Conservation (phyloP, 2,329 filamentous ascomycete genomes). For the Teratosphaeria zuluensis region DNA sequence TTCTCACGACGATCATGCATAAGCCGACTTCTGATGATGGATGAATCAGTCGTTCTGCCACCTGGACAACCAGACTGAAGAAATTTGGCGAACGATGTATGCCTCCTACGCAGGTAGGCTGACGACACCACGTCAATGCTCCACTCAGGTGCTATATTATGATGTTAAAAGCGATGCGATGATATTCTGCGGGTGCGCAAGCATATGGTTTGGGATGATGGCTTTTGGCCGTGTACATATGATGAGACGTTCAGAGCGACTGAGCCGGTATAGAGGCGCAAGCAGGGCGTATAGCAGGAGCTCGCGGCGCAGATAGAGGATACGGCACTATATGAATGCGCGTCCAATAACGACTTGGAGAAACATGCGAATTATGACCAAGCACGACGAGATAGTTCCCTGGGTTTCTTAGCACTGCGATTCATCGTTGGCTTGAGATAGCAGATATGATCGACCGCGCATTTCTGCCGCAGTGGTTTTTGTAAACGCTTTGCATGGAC, state of each 20-base stretch:
- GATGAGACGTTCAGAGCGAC: background rate
- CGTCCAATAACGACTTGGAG: background rate
- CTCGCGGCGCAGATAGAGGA: background rate
- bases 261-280: background rate
- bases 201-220: background rate
- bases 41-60: conserved; percentile 10
- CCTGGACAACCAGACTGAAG: background rate
- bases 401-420: background rate
- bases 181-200: background rate
- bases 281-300: background rate
- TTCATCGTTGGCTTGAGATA: background rate
- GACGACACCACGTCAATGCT: background rate
- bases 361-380: background rate
- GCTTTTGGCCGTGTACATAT: background rate
- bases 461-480: background rate
- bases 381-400: no score
- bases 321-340: background rate
- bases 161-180: background rate
- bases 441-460: background rate
- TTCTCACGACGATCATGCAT: conserved; percentile 95
- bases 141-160: background rate
- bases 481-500: background rate
- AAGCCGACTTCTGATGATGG: conserved; percentile 59
- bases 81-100: background rate
- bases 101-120: background rate